Conservation (phyloP, 495 filamentous ascomycete species). For the Talaromyces ruber region DNA sequence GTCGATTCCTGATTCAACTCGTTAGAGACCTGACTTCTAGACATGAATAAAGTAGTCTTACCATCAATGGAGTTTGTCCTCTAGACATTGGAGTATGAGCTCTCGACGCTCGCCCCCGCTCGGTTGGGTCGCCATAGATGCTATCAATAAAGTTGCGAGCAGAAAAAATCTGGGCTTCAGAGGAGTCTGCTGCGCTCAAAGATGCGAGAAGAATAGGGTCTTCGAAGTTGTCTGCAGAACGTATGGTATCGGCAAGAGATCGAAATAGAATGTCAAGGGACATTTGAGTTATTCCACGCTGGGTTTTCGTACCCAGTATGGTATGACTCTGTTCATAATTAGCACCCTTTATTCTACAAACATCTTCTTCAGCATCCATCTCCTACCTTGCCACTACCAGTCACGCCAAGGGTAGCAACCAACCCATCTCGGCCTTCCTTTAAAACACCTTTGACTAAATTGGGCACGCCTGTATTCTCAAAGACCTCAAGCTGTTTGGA, state of each 20-base stretch:
- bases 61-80: constrained; percentile 36
- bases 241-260: constrained; percentile 58
- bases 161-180: constrained; percentile 74
- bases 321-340: constrained; percentile 70
- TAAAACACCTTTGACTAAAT: constrained; percentile 70
- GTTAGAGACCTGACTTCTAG: constrained; percentile 6
- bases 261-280: constrained; percentile 83
- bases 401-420: constrained; percentile 87
- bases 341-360: constrained; percentile 16
- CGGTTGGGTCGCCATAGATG: constrained; percentile 59
- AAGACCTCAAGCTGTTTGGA: constrained; percentile 82
- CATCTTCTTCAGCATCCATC: neutral
- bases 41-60: constrained; percentile 16
- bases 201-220: constrained; percentile 58
- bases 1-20: constrained; percentile 39
- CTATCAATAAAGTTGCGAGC: constrained; percentile 73
- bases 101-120: constrained; percentile 56
- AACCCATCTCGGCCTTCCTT: constrained; percentile 79
- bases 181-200: constrained; percentile 65
- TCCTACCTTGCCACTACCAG: constrained; percentile 87
- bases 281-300: constrained; percentile 87
- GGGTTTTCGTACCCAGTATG: constrained; percentile 80
- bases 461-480: constrained; percentile 66
- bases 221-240: constrained; percentile 48
- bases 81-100: constrained; percentile 69